These are phyloP conservation scores for Echium plantagineum DNA, from an alignment of 257 asterid genomes.

Conservation along the genomic window DNA sequence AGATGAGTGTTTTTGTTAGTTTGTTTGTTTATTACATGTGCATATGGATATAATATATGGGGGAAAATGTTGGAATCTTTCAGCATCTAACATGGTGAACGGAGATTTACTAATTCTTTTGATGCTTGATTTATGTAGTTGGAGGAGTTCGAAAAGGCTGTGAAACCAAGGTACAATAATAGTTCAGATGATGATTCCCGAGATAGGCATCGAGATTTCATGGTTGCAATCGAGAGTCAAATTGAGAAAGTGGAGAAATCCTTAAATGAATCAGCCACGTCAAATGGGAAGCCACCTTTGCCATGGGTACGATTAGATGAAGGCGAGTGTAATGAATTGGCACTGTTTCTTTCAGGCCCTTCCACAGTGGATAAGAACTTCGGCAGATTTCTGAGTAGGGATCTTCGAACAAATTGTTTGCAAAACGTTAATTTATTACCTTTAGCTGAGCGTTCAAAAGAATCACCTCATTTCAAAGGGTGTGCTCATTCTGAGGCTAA, in stretches of 20 bases:
- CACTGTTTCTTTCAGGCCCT: conserved; percentile 61
- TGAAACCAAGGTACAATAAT: conserved; percentile 40
- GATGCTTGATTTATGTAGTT: conserved; percentile 39
- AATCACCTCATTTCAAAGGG: conserved; percentile 42
- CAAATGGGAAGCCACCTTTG: conserved; percentile 72
- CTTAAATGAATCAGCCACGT: conserved; percentile 34
- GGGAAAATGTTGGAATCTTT: not conserved
- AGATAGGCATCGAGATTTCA: conserved; percentile 65
- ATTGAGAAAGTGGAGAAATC: conserved; percentile 51
- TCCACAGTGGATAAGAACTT: conserved; percentile 8
- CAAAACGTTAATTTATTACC: conserved; percentile 17
- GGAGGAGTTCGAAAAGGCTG: conserved; percentile 92
- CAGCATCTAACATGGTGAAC: not conserved
- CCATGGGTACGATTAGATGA: conserved; percentile 83
- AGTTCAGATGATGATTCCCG: conserved; percentile 50
- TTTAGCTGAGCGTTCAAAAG: conserved; percentile 29
- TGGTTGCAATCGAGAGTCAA: conserved; percentile 53
- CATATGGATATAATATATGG: not conserved
- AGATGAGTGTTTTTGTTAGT: not conserved
- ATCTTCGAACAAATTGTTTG: conserved; percentile 15
- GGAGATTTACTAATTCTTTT: conserved; percentile 8
- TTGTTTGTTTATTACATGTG: not conserved
- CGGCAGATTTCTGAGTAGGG: conserved; percentile 16
- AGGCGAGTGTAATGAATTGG: conserved; percentile 80
- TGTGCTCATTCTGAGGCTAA: conserved; percentile 33